Base-by-base conservation (phyloP, 148 eudicot genomes). In the Fagopyrum tataricum region DNA sequence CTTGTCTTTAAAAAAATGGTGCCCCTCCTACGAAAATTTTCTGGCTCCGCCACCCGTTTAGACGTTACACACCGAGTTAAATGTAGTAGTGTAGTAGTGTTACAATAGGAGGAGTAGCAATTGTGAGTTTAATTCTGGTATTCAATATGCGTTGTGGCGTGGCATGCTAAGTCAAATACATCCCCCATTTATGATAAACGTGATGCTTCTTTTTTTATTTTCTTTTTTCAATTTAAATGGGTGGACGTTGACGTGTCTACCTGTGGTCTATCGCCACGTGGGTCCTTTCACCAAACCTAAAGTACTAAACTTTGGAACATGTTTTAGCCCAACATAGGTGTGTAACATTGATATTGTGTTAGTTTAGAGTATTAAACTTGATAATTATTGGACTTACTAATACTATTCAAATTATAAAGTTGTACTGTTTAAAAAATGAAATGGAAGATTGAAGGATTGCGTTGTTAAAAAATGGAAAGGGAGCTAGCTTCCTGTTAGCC, bases 401-500 rank as follows among this genome's bases (percentile, higher is more conserved):
- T 31, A 17, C 6, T 17, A 18, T n/a, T 15, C 4, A 48, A 48
- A 48, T 48, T 14, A 2, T n/a, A n/a, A 51, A 51, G 21, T 51
- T 51, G 56, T 31, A 31, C 37, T 31, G n/a, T n/a, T n/a, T n/a
- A n/a, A n/a, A n/a, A n/a, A n/a, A n/a, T n/a, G n/a, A 31, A 31
- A 31, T 31, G 37, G 1, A 31, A 31, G 2, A 31, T 6, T 2
- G 15, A 14, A 51, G 7, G n/a, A n/a, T n/a, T n/a, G n/a, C n/a
- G n/a, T n/a, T n/a, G n/a, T n/a, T n/a, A 51, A 6, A 5, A 17
- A 21, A 56, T 11, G 26, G 23, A 62, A n/a, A n/a, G 69, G 20
- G 18, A 5, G 43, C 44, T 37, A 37, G 69, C 44, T 64, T 64
- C 69, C 69, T 37, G 69, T 64, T 64, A 37, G 68, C 68, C 68